Conservation (phyloP, 345 rosid genomes). For the Salix udensis region DNA sequence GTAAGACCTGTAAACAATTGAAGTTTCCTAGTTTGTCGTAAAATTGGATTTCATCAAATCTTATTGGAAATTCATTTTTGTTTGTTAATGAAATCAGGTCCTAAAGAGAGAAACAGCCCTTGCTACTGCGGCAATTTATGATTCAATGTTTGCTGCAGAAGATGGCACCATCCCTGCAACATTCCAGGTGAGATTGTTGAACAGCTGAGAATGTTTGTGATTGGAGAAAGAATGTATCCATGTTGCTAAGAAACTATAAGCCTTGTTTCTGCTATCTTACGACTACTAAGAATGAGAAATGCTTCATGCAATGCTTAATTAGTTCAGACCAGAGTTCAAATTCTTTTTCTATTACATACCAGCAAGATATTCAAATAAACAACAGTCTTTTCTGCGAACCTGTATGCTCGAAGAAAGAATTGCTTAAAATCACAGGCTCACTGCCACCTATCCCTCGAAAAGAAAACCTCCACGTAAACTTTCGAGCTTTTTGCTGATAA, state of each 20-base stretch:
- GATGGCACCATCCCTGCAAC: conserved; percentile 94
- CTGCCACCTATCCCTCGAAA: too few species aligned
- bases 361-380: not conserved
- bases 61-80: not conserved
- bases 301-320: not conserved
- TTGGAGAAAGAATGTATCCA: not conserved
- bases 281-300: not conserved
- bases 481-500: not conserved
- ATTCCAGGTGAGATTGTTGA: conserved; percentile 57
- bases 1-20: conserved; percentile 29
- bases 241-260: too few species aligned
- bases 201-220: not conserved
- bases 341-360: not conserved
- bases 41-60: not conserved
- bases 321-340: not conserved
- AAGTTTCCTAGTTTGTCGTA: not conserved
- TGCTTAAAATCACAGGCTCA: too few species aligned
- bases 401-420: too few species aligned
- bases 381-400: not conserved
- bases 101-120: conserved; percentile 81
- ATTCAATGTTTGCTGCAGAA: conserved; percentile 85
- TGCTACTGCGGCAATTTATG: conserved; percentile 95
- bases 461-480: too few species aligned
- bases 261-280: not conserved
- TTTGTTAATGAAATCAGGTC: conserved; percentile 40